Evolutionary conservation across 495 filamentous ascomycete genomes (phyloP).

Genomic region (Penicillium riverlandense): DNA sequence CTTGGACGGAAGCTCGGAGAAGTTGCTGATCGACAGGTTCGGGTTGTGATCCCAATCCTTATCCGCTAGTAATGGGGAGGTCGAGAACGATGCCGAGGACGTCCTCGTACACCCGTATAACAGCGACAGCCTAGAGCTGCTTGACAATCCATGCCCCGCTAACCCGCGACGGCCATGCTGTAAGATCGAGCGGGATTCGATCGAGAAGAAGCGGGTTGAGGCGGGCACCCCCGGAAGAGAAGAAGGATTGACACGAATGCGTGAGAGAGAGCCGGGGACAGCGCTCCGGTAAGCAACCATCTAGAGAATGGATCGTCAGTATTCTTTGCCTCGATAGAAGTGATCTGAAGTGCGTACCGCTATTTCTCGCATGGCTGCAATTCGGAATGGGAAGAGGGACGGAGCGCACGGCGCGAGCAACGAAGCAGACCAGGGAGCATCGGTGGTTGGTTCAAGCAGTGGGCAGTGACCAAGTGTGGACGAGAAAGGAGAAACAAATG

Average conservation of each 20-base stretch:
- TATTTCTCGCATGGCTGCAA: conserved; percentile 26
- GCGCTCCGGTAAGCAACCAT: conserved; percentile 14
- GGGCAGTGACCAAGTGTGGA: no score
- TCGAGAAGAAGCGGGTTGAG: conserved; percentile 24
- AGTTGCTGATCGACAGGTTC: conserved; percentile 65
- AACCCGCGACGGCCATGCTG: conserved; percentile 11
- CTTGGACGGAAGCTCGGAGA: conserved; percentile 78
- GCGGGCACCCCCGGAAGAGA: conserved; percentile 12
- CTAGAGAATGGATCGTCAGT: conserved; percentile 10
- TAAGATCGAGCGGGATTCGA: conserved; percentile 8
- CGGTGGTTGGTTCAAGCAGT: background rate
- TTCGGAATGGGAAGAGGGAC: conserved; percentile 13
- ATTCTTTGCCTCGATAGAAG: conserved; percentile 4
- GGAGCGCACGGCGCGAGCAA: conserved; percentile 22
- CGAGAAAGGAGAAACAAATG: no score
- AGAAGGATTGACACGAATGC: conserved; percentile 12
- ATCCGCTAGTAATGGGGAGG: conserved; percentile 23
- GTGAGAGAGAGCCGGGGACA: conserved; percentile 15
- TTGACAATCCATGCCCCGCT: conserved; percentile 5
- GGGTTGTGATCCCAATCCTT: conserved; percentile 76
- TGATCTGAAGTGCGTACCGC: conserved; percentile 20
- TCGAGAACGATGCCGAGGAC: conserved; percentile 29
- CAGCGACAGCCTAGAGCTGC: no score
- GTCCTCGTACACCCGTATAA: background rate
- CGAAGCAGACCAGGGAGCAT: conserved; percentile 12